phyloP scores from a whole-genome alignment of 2,329 filamentous ascomycete genomes.

The Colletotrichum tanaceti region DNA sequence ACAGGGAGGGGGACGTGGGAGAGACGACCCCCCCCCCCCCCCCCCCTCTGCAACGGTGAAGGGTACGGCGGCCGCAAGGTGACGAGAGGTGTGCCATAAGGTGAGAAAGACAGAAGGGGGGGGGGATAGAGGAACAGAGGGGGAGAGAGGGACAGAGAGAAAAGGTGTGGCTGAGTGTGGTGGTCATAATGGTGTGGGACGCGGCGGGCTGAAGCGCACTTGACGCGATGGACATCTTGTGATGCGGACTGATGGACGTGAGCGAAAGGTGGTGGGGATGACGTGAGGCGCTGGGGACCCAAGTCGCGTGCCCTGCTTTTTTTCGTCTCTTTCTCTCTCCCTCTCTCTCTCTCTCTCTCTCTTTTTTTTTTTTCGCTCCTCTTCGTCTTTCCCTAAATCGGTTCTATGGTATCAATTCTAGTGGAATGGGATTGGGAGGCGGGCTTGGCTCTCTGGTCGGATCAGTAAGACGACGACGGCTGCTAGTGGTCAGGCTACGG shows the following conservation, averaged over 20 bases:
- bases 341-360: too few relatives aligned
- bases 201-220: slow-evolving; percentile 16
- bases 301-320: background rate
- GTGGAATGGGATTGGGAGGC: background rate
- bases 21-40: too few relatives aligned
- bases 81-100: slow-evolving; percentile 1
- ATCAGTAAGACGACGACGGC: background rate
- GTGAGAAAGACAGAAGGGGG: background rate
- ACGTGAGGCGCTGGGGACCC: slow-evolving; percentile 21
- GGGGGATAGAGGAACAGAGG: too few relatives aligned
- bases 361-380: background rate
- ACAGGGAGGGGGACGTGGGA: too few relatives aligned
- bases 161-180: background rate
- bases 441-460: background rate
- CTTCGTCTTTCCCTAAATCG: too few relatives aligned
- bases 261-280: slow-evolving; percentile 14
- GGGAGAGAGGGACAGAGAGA: too few relatives aligned
- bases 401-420: too few relatives aligned
- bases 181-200: background rate
- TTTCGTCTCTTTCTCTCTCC: too few relatives aligned
- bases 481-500: background rate
- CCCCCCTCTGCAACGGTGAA: background rate
- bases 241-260: slow-evolving; percentile 4
- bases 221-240: slow-evolving; percentile 11
- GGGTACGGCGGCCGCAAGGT: background rate